Base-by-base conservation (phyloP, 1,284 basidiomycete genomes). In the Xerocomus amazonicus region DNA sequence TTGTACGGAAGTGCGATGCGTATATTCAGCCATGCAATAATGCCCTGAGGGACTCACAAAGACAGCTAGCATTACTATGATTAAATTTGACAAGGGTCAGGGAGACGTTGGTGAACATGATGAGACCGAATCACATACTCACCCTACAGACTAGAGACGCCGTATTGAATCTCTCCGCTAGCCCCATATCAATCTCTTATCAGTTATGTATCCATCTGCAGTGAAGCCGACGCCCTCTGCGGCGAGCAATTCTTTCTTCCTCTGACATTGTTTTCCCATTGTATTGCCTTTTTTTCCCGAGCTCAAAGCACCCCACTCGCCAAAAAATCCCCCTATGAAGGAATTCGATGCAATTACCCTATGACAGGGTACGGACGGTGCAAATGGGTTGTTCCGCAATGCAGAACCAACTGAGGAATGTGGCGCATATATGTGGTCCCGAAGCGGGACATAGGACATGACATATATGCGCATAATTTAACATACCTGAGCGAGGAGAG, bases 351-450 rank as follows among this genome's bases (percentile, higher is more conserved):
- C 78, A 26, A 86, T 76, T 45, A 86, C 74, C 29, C 84, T 76
- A 56, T 86, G 84, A 48, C 84, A 87, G 0, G 83, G 84, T 9
- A 85, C 72, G 47, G 71, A 74, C 0, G 84, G 84, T 6, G 76
- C 75, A 59, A 85, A 87, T 0, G 83, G 83, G 57, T 86, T 86
- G 35, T 70, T 72, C 34, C 77, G 70, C 34, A 86, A 62, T 0
- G 82, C 84, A 29, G 70, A 72, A 26, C 84, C 84, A 19, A 83
- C 83, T 81, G 53, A 13, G 17, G 38, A 35, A 38, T n/a, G 36
- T 42, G 35, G 6, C 42, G 1, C 9, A 43, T 16, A 9, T 48
- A 28, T 4, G 6, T 34, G 6, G 3, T 31, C 14, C 6, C 6
- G 19, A 23, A 23, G 19, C 19, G 19, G 19, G 19, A 40, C 12